Percentiles rank a stretch among this genome's conserved stretches.
Evolutionary conservation across 2,329 filamentous ascomycete species (phyloP).

Genomic region (Elsinoe necatrix): DNA sequence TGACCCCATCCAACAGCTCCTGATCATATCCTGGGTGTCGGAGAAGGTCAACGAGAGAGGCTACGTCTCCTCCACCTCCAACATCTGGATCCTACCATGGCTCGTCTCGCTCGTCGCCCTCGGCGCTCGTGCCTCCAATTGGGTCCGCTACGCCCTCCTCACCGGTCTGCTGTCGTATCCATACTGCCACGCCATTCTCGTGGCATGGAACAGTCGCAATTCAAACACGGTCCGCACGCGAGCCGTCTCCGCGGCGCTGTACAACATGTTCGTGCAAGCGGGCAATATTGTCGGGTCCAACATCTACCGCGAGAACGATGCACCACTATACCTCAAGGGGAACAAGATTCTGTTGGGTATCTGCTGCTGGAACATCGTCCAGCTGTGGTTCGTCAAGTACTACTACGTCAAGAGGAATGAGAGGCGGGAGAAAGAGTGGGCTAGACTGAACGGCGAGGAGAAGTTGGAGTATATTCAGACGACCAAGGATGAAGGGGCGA

Average conservation of each 20-base stretch:
- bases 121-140: slow-evolving; percentile 27
- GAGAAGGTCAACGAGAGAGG: slow-evolving; percentile 46
- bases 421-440: slow-evolving; percentile 28
- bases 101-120: slow-evolving; percentile 32
- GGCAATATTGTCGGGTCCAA: slow-evolving; percentile 40
- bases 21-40: slow-evolving; percentile 43
- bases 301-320: slow-evolving; percentile 42
- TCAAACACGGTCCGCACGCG: slow-evolving; percentile 37
- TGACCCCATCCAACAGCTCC: slow-evolving; percentile 33
- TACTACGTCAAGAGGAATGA: slow-evolving; percentile 30
- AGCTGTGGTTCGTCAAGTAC: slow-evolving; percentile 27
- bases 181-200: slow-evolving; percentile 38
- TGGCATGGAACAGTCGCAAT: slow-evolving; percentile 36
- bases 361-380: slow-evolving; percentile 25
- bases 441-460: slow-evolving; percentile 32
- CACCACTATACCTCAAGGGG: slow-evolving; percentile 37
- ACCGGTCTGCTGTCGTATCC: slow-evolving; percentile 36
- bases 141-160: slow-evolving; percentile 32
- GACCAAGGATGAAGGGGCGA: slow-evolving; percentile 30
- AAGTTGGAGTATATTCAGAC: slow-evolving; percentile 28
- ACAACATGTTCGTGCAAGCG: slow-evolving; percentile 42
- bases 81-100: slow-evolving; percentile 34
- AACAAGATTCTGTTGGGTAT: slow-evolving; percentile 31
- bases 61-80: slow-evolving; percentile 35
- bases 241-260: slow-evolving; percentile 36